phyloP scores from a whole-genome alignment of 371 early-diverging fungal species.

The Apophysomyces elegans region DNA sequence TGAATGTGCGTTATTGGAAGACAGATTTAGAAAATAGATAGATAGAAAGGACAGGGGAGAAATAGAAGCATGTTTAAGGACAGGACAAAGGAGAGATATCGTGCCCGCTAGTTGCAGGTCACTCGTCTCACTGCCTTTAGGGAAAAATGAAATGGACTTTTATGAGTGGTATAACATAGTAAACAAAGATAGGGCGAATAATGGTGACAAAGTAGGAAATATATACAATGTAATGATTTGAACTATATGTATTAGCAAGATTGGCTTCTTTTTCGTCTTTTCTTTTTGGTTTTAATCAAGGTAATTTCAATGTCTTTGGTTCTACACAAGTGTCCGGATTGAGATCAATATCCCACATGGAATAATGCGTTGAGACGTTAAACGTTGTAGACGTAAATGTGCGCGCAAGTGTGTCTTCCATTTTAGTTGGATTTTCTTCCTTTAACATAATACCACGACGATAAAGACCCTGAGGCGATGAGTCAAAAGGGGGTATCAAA shows the following conservation, averaged over 20 bases:
- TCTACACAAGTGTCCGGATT: conserved; percentile 7
- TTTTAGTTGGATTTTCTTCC: not conserved
- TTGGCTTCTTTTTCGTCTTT: not conserved
- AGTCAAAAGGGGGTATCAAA: conserved; percentile 13
- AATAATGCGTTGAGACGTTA: not conserved
- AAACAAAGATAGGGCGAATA: not conserved
- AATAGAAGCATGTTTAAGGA: no score
- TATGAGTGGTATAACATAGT: not conserved
- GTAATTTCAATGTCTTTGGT: not conserved
- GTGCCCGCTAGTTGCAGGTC: not conserved
- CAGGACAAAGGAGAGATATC: not conserved
- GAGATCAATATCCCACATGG: conserved; percentile 8
- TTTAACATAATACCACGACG: not conserved
- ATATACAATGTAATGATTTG: not conserved
- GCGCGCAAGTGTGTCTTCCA: conserved; percentile 7
- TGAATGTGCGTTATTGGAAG: no score
- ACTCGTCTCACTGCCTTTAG: not conserved
- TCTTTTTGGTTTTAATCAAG: not conserved
- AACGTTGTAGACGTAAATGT: conserved; percentile 1
- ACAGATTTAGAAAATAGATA: no score
- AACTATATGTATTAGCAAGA: not conserved
- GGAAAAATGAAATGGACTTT: not conserved
- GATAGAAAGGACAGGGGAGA: no score
- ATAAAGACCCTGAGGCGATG: conserved; percentile 4
- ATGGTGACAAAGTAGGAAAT: not conserved